Evolutionary conservation across 345 rosid genomes (phyloP).

Genomic region (Brassica juncea): DNA sequence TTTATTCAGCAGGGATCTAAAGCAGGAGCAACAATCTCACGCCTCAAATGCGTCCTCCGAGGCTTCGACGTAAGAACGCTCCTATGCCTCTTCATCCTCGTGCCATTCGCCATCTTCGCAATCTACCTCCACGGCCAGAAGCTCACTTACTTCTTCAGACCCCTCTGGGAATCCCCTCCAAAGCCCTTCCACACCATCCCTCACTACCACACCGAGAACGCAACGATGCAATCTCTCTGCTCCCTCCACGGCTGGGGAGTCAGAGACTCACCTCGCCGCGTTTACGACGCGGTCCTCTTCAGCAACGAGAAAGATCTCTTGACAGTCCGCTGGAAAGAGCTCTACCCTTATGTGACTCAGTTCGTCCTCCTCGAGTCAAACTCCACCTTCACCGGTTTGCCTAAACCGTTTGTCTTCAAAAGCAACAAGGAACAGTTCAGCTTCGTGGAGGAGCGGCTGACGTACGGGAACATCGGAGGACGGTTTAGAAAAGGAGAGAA

Average conservation of each 20-base stretch:
- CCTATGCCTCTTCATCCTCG: conserved; percentile 28
- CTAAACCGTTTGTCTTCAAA: conserved; percentile 63
- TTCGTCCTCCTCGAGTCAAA: conserved; percentile 91
- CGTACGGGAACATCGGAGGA: conserved; percentile 79
- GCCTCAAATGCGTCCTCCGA: conserved; percentile 38
- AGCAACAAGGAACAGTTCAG: conserved; percentile 53
- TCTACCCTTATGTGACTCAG: conserved; percentile 75
- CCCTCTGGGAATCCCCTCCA: conserved; percentile 43
- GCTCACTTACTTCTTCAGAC: conserved; percentile 42
- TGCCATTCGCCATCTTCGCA: conserved; percentile 36
- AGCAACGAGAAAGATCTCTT: conserved; percentile 77
- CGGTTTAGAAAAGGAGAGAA: conserved; percentile 83
- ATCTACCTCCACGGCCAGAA: conserved; percentile 41
- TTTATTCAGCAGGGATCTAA: conserved; percentile 30
- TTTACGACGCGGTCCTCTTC: conserved; percentile 81
- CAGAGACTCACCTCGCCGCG: conserved; percentile 77
- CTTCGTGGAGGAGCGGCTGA: conserved; percentile 71
- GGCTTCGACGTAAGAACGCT: conserved; percentile 34
- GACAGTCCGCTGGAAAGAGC: conserved; percentile 79
- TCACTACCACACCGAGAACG: conserved; percentile 55
- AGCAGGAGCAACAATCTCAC: conserved; percentile 39
- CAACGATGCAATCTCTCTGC: conserved; percentile 66
- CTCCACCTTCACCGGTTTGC: conserved; percentile 75
- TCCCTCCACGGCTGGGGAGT: conserved; percentile 82
- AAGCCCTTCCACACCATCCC: conserved; percentile 30